These are phyloP conservation scores for Dentipellis sp. DNA, from an alignment of 768 basidiomycete genomes.

Conservation along the genomic window DNA sequence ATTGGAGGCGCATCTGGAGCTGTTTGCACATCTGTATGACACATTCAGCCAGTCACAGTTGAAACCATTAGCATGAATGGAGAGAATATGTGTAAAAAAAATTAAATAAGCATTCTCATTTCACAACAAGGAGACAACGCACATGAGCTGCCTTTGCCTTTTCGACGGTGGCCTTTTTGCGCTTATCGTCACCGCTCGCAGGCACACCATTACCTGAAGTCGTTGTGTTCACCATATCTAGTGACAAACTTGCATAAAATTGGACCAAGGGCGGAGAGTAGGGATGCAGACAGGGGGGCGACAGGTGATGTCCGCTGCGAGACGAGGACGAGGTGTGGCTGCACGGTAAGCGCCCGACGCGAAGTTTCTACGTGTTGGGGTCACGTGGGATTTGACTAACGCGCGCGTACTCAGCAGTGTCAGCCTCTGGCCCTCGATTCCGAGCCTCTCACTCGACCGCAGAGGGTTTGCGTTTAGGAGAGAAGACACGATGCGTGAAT, in stretches of 20 bases:
- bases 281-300: too few species aligned
- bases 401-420: too few species aligned
- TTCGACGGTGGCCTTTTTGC: constrained; percentile 39
- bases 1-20: constrained; percentile 64
- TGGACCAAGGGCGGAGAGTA: too few species aligned
- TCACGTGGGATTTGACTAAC: constrained; percentile 7
- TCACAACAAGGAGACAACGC: constrained; percentile 1
- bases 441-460: not conserved
- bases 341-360: constrained; percentile 2
- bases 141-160: constrained; percentile 52
- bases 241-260: too few species aligned
- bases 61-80: not conserved
- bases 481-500: not conserved
- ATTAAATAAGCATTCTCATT: not conserved
- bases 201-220: not conserved
- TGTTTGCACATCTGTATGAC: constrained; percentile 53
- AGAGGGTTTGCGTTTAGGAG: not conserved
- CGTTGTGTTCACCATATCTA: constrained; percentile 5
- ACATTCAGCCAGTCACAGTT: not conserved
- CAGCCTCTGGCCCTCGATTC: too few species aligned
- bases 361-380: constrained; percentile 13
- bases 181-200: constrained; percentile 17
- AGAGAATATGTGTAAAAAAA: not conserved
- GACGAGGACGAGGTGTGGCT: not conserved
- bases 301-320: too few species aligned